Base-by-base conservation (phyloP, 2,329 filamentous ascomycete species). In the Penicillium sp. region DNA sequence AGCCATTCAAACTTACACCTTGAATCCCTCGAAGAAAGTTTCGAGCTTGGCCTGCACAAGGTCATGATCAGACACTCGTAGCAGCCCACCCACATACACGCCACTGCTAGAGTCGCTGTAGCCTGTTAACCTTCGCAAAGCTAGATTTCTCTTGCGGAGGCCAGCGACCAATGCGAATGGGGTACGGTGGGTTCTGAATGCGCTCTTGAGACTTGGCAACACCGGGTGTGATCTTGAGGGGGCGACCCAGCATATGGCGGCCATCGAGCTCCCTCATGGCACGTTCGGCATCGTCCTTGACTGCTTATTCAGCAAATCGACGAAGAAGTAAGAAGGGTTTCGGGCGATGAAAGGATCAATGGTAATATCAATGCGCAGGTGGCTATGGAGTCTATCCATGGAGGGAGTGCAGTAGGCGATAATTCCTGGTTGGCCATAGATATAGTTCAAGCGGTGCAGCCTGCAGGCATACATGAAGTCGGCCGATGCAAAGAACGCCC, bases 261-360 rank as follows among this genome's bases (percentile, higher is more conserved):
- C 78, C 78, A 47, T 80, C 73, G 36, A 88, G 70, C 11, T 76
- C 72, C n/a, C 67, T 61, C 64, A 88, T 80, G 1, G 81, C 82
- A 1, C 66, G 66, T 4, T 80, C 74, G 3, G 84, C 84, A 27
- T 80, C 73, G 25, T 80, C 79, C 38, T 75, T 75, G 39, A n/a
- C n/a, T n/a, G n/a, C n/a, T n/a, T n/a, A n/a, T 74, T 76, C 38
- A 68, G 67, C 49, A 89, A 80, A 60, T 89, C 85, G 38, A 88
- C 80, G 59, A 89, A 89, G 71, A 85, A 89, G 70, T 88, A 88
- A 31, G 83, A 85, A 0, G 84, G 84, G 64, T 88, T 89, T 37
- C 84, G 76, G 34, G 78, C 80, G 27, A 80, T 85, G 65, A 86
- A 81, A 1, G 83, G 79, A 60, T 89, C 84, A 45, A 86, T 77